Evolutionary conservation across 208 protist species (phyloP).

Genomic region (Trypanosoma lewisi): DNA sequence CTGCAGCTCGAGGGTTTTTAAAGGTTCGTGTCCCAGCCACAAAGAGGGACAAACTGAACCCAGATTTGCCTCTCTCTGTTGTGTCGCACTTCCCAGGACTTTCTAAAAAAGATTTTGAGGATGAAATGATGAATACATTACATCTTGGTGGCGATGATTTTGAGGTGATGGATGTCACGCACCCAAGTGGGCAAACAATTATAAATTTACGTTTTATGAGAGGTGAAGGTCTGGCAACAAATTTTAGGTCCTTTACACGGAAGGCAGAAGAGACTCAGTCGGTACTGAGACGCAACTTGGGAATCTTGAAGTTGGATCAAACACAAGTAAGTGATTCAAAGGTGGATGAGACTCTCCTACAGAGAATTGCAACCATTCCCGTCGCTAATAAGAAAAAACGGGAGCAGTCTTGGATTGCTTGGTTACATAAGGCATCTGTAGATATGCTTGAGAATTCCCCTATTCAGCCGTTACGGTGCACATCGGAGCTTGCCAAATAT

Average conservation of each 20-base stretch:
- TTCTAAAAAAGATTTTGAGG: slow-evolving; percentile 73
- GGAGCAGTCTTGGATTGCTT: slow-evolving; percentile 90
- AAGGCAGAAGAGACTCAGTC: slow-evolving; percentile 82
- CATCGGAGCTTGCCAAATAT: slow-evolving; percentile 44
- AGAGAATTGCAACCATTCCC: slow-evolving; percentile 63
- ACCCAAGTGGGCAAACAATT: slow-evolving; percentile 69
- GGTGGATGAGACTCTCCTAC: slow-evolving; percentile 50
- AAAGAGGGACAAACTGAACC: slow-evolving; percentile 52
- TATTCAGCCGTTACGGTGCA: slow-evolving; percentile 67
- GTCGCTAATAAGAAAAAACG: slow-evolving; percentile 74
- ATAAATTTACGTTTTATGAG: slow-evolving; percentile 71
- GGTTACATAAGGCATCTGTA: slow-evolving; percentile 81
- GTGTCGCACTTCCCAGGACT: slow-evolving; percentile 73
- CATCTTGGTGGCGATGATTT: slow-evolving; percentile 46
- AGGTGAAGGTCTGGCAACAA: slow-evolving; percentile 42
- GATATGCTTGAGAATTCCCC: slow-evolving; percentile 74
- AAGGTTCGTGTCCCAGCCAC: slow-evolving; percentile 39
- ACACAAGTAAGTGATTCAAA: slow-evolving; percentile 35
- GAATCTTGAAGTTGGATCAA: slow-evolving; percentile 82
- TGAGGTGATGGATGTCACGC: slow-evolving; percentile 55
- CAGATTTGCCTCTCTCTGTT: slow-evolving; percentile 65
- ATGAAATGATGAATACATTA: slow-evolving; percentile 63
- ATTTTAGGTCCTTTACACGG: slow-evolving; percentile 73
- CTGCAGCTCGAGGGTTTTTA: slow-evolving; percentile 37
- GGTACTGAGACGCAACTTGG: slow-evolving; percentile 74